Base-by-base conservation (phyloP, 208 protist species). In the Novymonas esmeraldas region DNA sequence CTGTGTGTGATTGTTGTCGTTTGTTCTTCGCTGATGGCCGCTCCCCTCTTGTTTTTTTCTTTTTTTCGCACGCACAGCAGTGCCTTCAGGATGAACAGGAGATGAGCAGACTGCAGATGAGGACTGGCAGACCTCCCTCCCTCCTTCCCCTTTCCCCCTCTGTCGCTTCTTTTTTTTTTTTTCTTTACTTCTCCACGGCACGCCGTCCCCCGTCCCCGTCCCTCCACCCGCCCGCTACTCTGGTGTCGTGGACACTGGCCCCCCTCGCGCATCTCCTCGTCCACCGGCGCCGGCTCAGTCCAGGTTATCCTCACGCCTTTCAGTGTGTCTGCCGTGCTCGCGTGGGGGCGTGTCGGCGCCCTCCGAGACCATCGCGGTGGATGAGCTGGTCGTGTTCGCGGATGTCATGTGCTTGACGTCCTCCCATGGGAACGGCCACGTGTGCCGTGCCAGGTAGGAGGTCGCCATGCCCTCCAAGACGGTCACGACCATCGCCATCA, bases 391-490 rank as follows among this genome's bases (percentile, higher is more conserved):
- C 45, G 58, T 71, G 28, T 58, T 60, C 4, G 49, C 54, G 22
- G 14, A 57, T 24, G 67, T 33, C 6, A 45, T 11, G 13, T 31
- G 26, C 22, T 58, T 55, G 20, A 66, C 39, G 24, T 50, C 65
- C 13, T 79, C 55, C 54, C 82, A 54, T 1, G 39, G 67, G 26
- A 87, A 86, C 4, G 86, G 85, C 82, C 85, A 92, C 46, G 90
- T 94, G 70, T 91, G 74, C 3, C 74, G 76, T 10, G 75, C 79
- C 1, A 95, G 67, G 50, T 92, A 94, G 1, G 82, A 76, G 0
- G 82, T 87, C 20, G 68, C 62, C 49, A 86, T 73, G 24, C 70
- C 69, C 61, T 94, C 87, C 31, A 92, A 48, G 16, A 86, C 45
- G 1, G 75, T 78, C 20, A 79, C 34, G 41, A 85, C 16, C 18